A percentile compares a stretch with the other conserved stretches of the same genome.
These are phyloP conservation scores for Candida coleopterorum DNA, from an alignment of 805 yeast species.

Conservation along the genomic window DNA sequence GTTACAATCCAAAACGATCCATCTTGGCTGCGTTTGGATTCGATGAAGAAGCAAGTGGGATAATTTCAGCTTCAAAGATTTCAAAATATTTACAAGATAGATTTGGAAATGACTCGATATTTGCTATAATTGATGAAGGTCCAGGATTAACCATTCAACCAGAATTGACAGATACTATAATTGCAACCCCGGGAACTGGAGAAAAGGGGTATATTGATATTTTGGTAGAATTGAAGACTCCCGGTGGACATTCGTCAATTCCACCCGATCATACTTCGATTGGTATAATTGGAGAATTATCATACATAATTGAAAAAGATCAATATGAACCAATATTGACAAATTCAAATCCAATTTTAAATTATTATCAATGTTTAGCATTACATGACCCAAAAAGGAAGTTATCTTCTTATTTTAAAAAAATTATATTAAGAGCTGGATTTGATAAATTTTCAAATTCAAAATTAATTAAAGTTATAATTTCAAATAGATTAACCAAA, in stretches of 20 bases:
- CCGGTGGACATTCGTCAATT: conserved; percentile 75
- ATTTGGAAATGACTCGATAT: conserved; percentile 58
- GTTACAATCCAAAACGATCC: conserved; percentile 56
- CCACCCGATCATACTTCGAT: conserved; percentile 81
- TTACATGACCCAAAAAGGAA: conserved; percentile 31
- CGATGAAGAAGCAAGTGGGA: conserved; percentile 74
- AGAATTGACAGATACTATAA: conserved; percentile 43
- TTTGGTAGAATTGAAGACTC: conserved; percentile 46
- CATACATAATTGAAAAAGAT: conserved; percentile 52
- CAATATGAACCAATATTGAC: conserved; percentile 47
- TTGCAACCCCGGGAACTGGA: conserved; percentile 49
- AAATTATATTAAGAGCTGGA: conserved; percentile 32
- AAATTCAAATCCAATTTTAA: conserved; percentile 54
- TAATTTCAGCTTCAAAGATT: conserved; percentile 54
- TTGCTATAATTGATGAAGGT: conserved; percentile 64
- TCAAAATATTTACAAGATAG: conserved; percentile 42
- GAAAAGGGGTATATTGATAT: conserved; percentile 49
- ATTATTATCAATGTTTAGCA: conserved; percentile 60
- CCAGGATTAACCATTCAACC: conserved; percentile 47
- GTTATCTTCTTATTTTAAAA: conserved; percentile 20
- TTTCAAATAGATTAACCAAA: conserved; percentile 17
- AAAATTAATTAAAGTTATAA: conserved; percentile 21
- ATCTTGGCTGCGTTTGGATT: conserved; percentile 64
- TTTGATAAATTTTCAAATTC: conserved; percentile 30
- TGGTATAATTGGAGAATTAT: conserved; percentile 63